Base-by-base conservation (phyloP, 495 filamentous ascomycete species). In the Neurospora sp. region DNA sequence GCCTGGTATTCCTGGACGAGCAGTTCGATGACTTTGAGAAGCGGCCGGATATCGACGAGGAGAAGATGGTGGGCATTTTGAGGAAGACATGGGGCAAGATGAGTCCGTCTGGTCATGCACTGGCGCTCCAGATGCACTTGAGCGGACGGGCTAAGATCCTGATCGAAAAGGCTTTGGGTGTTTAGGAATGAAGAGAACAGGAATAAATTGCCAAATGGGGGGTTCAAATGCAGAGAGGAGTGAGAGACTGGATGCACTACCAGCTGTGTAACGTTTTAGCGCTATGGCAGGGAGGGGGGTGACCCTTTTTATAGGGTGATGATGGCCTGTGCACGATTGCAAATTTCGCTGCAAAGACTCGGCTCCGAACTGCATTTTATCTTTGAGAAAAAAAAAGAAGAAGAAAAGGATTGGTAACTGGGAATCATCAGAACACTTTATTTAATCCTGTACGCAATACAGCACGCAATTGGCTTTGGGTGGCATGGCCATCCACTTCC, bases 1-100 rank as follows among this genome's bases (percentile, higher is more conserved):
- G 93, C 80, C 81, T 96, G 61, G 93, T 96, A 41, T 96, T 96
- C 79, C 78, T 96, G 76, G 92, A 94, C 79, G 93, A 93, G 77
- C 92, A 94, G 82, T 89, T 94, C 73, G 92, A 92, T 77, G 86
- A 85, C 68, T 96, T 94, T 81, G 90, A 91, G 84, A 84, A 73
- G 68, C 74, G 75, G 72, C 71, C 83, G 71, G 84, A 83, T 72
- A 85, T 87, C 78, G 89, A 86, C 76, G 92, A 94, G 81, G 91
- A 88, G 70, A 94, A 94, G 85, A 87, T 93, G 61, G 74, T 94
- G 14, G 83, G 77, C 14, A 94, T 96, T 73, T 78, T 96, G 81
- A 80, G 83, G 76, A 94, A 94, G 90, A 94, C 92, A 44, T 96
- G 93, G 93, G 90, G 74, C 68, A 96, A 96, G 86, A 94, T 96